These are phyloP conservation scores for Capniomyces stellatus DNA, from an alignment of 371 early-diverging fungal species.

Conservation along the genomic window DNA sequence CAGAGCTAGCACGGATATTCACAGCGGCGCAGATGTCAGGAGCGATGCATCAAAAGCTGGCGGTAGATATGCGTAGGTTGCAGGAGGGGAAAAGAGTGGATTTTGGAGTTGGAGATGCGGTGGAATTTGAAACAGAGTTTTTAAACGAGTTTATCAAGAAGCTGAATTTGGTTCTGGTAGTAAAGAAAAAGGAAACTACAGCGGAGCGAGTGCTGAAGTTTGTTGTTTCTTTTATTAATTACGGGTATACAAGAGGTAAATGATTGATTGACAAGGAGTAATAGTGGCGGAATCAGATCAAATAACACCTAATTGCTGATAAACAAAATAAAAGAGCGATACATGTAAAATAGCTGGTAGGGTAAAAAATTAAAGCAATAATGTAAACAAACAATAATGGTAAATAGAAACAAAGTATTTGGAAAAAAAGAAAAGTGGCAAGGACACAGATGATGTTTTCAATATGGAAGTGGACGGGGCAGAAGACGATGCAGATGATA, in stretches of 20 bases:
- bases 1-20: constrained; percentile 32
- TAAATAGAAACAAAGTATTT: constrained; percentile 15
- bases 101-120: neutral
- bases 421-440: constrained; percentile 9
- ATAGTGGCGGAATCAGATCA: constrained; percentile 2
- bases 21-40: constrained; percentile 53
- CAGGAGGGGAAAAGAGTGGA: constrained; percentile 22
- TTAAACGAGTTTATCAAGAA: constrained; percentile 46
- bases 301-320: constrained; percentile 2
- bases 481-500: constrained; percentile 27
- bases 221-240: constrained; percentile 53
- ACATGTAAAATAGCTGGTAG: too few species aligned
- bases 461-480: constrained; percentile 6
- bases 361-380: constrained; percentile 7
- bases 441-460: constrained; percentile 16
- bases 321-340: too few species aligned
- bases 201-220: constrained; percentile 59
- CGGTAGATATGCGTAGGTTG: constrained; percentile 53
- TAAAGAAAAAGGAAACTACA: constrained; percentile 48
- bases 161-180: constrained; percentile 47
- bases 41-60: constrained; percentile 46
- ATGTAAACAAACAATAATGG: constrained; percentile 8
- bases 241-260: constrained; percentile 34
- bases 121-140: constrained; percentile 33
- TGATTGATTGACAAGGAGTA: constrained; percentile 19